These are phyloP conservation scores for Aspergillus nomiae DNA, from an alignment of 2,329 filamentous ascomycete species.

Conservation along the genomic window DNA sequence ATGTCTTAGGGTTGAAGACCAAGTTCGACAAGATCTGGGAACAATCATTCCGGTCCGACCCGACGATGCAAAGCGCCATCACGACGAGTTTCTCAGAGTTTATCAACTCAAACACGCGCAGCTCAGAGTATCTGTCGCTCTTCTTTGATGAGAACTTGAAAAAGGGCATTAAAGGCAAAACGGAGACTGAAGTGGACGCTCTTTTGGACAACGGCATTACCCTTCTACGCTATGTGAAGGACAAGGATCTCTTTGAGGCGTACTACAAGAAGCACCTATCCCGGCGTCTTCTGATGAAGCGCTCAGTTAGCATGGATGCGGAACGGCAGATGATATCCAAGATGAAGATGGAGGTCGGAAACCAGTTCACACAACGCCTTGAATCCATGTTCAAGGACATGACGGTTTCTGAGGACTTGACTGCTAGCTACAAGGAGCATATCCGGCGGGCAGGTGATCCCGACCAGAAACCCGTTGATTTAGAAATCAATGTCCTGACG, in stretches of 20 bases:
- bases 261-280: slow-evolving; percentile 99
- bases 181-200: slow-evolving; percentile 79
- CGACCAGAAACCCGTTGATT: slow-evolving; percentile 68
- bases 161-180: slow-evolving; percentile 89
- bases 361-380: slow-evolving; percentile 87
- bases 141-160: slow-evolving; percentile 98
- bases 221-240: slow-evolving; percentile 81
- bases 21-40: slow-evolving; percentile 84
- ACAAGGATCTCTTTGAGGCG: slow-evolving; percentile 92
- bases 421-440: slow-evolving; percentile 72
- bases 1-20: slow-evolving; percentile 80
- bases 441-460: slow-evolving; percentile 60
- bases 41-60: slow-evolving; percentile 72
- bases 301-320: slow-evolving; percentile 85
- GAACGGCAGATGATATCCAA: slow-evolving; percentile 94
- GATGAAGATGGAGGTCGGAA: slow-evolving; percentile 96
- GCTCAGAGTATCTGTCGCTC: slow-evolving; percentile 89
- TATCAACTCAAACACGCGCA: slow-evolving; percentile 84
- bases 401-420: slow-evolving; percentile 81
- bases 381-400: slow-evolving; percentile 99
- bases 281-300: slow-evolving; percentile 81
- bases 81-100: slow-evolving; percentile 89
- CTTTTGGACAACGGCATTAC: slow-evolving; percentile 88
- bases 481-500: slow-evolving; percentile 83
- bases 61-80: slow-evolving; percentile 76